Base-by-base conservation (phyloP, 176 grass and related monocot species). In the Oryza punctata region DNA sequence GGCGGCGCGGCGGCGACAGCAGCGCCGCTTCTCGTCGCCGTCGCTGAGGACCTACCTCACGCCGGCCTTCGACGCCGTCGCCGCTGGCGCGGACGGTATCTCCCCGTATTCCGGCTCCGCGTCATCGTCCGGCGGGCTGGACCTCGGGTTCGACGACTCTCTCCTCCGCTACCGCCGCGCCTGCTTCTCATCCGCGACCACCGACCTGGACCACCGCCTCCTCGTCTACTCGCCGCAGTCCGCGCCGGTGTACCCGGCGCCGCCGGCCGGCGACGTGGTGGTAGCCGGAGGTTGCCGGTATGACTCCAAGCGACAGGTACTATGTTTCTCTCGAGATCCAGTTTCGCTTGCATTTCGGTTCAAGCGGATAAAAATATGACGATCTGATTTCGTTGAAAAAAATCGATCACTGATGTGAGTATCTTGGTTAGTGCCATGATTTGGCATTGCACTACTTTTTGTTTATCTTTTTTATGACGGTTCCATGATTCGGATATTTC, bases 101-200 rank as follows among this genome's bases (percentile, higher is more conserved):
- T 26, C 72, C 3, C 54, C 69, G 8, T 84, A 78, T 70, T 69
- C 88, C 12, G 60, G 19, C 0, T 85, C 74, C 0, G 86, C 79
- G 0, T 83, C 61, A 11, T 87, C 85, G 4, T 85, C 86, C 0
- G 72, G 82, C 25, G 90, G 86, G 24, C 65, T 86, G 45, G 81
- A 88, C 38, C 87, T 89, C 57, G 87, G 72, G 6, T 66, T 89
- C 66, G 84, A 89, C 60, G 57, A 70, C 54, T 92, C 87, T 0
- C 90, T 89, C 76, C 91, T 89, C 84, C 91, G 91, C 76, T 84
- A 76, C 87, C 83, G 76, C 84, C 91, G 87, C 80, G 19, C 80
- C 54, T 76, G 65, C 33, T 72, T 80, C 76, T 78, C 80, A 70
- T 78, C 80, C 66, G 70, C 72, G 7, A 32, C 10, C 65, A 15